Evolutionary conservation across 2,329 filamentous ascomycete species (phyloP), one percentile per base, ranked within the genome.

Genomic region (Sphaceloma murrayae): DNA sequence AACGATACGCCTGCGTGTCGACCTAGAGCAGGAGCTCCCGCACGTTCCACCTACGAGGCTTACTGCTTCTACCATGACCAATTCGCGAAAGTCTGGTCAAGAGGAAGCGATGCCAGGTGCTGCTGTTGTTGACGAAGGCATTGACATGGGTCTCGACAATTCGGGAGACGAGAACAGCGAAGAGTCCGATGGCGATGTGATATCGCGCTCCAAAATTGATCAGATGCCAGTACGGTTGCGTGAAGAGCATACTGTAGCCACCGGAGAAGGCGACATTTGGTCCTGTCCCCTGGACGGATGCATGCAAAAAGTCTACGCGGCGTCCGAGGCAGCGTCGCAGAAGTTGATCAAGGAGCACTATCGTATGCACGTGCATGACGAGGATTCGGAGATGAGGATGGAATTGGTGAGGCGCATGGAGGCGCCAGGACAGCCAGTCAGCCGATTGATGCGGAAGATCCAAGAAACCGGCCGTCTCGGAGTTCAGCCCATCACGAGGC

Each of bases 201-300:
- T n/a, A n/a, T n/a, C n/a, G n/a, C n/a, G n/a, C n/a, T n/a, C n/a
- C n/a, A n/a, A n/a, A n/a, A n/a, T n/a, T n/a, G n/a, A n/a, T n/a
- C n/a, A n/a, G 13, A 42, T 45, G 9, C 16, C 34, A 13, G 26
- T 47, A 14, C 18, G 31, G 33, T 11, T 34, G 13, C 47, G 31
- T 10, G n/a, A 47, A 38, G 30, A 47, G 21, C 29, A 30, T 34
- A 9, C 33, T 11, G 36, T 42, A 3, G 34, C 43, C 9, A 34
- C 16, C 2, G 32, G 38, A 6, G 34, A 51, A 3, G 49, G 49
- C 4, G 73, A 79, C 43, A 77, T 76, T 0, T 86, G 81, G 80
- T 66, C 65, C 1, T 86, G 82, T 54, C 71, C 72, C 3, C 69
- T 80, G 49, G 73, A 77, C 8, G 77, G 72, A 17, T 86, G 82